phyloP scores from a whole-genome alignment of 2,329 filamentous ascomycete species.

The Apiospora phragmitis region DNA sequence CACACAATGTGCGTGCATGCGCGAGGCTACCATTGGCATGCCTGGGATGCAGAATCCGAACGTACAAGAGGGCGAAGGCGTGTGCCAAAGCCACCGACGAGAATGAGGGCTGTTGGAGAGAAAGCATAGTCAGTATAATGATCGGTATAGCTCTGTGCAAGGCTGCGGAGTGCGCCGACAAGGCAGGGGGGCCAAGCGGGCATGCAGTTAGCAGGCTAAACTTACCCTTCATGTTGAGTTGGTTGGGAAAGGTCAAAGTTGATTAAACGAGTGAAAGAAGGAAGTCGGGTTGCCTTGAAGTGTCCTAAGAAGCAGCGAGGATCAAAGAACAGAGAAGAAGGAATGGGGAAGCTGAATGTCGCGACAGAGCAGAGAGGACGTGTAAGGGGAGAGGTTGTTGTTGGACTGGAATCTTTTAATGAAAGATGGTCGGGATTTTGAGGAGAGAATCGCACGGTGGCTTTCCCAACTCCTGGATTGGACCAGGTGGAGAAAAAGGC shows the following conservation, averaged over 20 bases:
- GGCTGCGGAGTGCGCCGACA: constrained; percentile 2
- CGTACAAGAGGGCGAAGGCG: constrained; percentile 92
- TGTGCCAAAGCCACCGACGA: constrained; percentile 98
- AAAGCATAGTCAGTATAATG: constrained; percentile 17
- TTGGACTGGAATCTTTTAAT: constrained; percentile 7
- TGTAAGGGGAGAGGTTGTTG: not conserved
- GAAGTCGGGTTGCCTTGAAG: constrained; percentile 17
- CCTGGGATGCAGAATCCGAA: constrained; percentile 20
- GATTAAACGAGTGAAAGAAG: constrained; percentile 7
- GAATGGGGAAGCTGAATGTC: not conserved
- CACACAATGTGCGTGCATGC: not conserved
- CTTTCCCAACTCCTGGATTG: constrained; percentile 9
- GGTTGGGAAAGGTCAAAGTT: constrained; percentile 11
- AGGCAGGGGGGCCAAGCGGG: not conserved
- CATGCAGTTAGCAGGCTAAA: not conserved
- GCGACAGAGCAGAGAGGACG: not conserved
- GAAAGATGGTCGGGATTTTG: constrained; percentile 2
- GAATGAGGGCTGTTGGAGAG: constrained; percentile 76
- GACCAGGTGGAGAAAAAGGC: constrained; percentile 3
- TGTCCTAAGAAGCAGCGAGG: constrained; percentile 20
- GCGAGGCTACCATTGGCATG: not conserved
- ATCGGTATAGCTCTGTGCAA: not conserved
- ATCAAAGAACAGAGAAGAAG: constrained; percentile 17
- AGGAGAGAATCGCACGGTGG: constrained; percentile 11
- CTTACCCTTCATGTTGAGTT: constrained; percentile 42